phyloP scores from a whole-genome alignment of 257 asterid genomes.

The Henckelia pumila region DNA sequence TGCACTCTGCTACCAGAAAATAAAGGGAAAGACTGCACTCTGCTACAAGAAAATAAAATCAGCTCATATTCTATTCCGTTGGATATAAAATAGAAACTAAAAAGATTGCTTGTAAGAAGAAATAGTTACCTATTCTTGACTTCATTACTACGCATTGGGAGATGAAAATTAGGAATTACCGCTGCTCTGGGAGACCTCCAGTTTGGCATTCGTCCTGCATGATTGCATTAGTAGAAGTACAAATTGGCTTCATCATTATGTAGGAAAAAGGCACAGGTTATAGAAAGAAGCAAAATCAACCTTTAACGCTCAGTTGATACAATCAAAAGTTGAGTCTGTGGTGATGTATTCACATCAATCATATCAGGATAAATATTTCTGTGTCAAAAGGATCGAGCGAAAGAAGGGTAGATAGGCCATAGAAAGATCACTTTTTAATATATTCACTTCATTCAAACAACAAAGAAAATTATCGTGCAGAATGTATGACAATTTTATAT shows the following conservation, averaged over 20 bases:
- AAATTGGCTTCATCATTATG: constrained; percentile 9
- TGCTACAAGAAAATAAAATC: not conserved
- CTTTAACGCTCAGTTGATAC: not conserved
- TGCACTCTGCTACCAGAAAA: not conserved
- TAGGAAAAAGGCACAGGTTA: not conserved
- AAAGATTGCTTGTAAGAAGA: not conserved
- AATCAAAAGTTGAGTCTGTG: not conserved
- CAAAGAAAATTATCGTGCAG: not conserved
- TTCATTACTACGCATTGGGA: constrained; percentile 88
- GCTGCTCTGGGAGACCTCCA: constrained; percentile 81
- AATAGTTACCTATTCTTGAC: constrained; percentile 62
- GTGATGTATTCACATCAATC: not conserved
- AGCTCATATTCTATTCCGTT: not conserved
- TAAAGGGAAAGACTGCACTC: not conserved
- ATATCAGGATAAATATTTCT: not conserved
- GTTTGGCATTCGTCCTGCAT: constrained; percentile 42
- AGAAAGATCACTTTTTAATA: not conserved
- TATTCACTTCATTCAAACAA: too few relatives aligned
- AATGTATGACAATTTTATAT: too few relatives aligned
- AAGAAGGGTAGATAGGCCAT: not conserved
- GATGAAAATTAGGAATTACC: constrained; percentile 62
- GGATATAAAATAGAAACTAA: not conserved
- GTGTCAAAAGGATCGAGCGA: not conserved
- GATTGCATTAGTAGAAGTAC: constrained; percentile 3
- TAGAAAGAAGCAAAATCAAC: not conserved